Evolutionary conservation across 2,329 filamentous ascomycete species (phyloP), one percentile per base, ranked within the genome.

Genomic region (Fusarium pseudocircinatum): DNA sequence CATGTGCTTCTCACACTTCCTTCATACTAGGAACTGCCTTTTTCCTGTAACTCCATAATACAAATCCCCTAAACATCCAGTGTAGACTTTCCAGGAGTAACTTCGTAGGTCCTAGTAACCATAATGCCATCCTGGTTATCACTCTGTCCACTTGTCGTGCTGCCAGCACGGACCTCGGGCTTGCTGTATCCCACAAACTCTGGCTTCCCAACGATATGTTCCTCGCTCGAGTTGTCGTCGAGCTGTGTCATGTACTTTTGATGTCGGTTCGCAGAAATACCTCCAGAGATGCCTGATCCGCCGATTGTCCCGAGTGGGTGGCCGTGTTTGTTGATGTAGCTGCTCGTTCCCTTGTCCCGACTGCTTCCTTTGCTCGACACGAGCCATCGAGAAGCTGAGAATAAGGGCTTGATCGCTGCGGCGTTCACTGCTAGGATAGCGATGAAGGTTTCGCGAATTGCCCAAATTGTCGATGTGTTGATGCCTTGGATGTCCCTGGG

Each of bases 401-500:
- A 83, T 20, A 84, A 74, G 6, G 83, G 82, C 37, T 83, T 84
- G 65, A 85, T 84, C 26, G 79, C 79, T 4, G 83, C 81, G n/a
- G 81, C 78, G 62, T 84, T 85, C 56, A 84, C 81, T 50, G 82
- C 82, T 40, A 85, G 80, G 54, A 85, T 83, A n/a, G 79, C 83
- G 37, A 85, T 80, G 46, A 85, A 84, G 6, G 82, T 84, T 73
- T 85, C 84, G 49, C 84, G 79, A 22, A 84, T 83, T 18, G 82
- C 82, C 84, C 83, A 85, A 26, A 84, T 83, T 1, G 82, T 83
- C 30, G 80, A 81, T 5, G 78, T 70, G 63, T 84, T 83, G 74
- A 84, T 82, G 22, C 78, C 79, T 24, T 81, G 52, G 42, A 83
- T 81, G 32, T 80, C 76, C 32, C 77, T 75, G 24, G 13, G 5